Evolutionary conservation across 2,329 filamentous ascomycete genomes (phyloP), one percentile per base, ranked within the genome.

Genomic region (Chaetomiaceae sp.): DNA sequence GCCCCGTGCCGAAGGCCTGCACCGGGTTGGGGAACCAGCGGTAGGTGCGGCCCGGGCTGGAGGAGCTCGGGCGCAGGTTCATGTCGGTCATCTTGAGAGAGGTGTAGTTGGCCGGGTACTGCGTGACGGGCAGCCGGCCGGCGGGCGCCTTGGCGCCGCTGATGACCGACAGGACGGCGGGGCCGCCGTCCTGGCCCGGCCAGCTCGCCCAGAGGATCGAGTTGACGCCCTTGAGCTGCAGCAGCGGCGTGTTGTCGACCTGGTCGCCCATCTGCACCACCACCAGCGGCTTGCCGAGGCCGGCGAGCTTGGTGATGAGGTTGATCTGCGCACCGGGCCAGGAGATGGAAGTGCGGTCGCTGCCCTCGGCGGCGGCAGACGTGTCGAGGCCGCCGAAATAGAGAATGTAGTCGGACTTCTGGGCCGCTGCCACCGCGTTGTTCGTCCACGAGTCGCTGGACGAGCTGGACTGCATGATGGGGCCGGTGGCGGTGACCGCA

Each of bases 101-200:
- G 22, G 22, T 24, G 54, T 79, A 81, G 17, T 61, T 60, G 0
- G 68, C 65, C 0, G 76, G 76, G 52, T 82, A 81, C 55, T 78
- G 72, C 2, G 76, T 81, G 2, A 75, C 66, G 1, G 76, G 73
- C 8, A 81, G 58, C 24, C 78, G 66, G 3, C 75, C 78, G 6
- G 76, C 76, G 1, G 75, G 75, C 0, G 74, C 65, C 4, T 56
- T 61, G 4, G 63, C 64, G 3, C 79, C 79, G 7, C 68, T 72
- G 32, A 82, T 52, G 42, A 80, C 67, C 48, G 79, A 68, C 20
- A 79, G 62, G 4, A 81, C 59, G 0, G 78, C 79, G 6, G 63
- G 62, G 5, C 79, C 79, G 22, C 79, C 79, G 26, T 73, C 71
- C 60, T 82, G 78, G 1, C 78, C 78, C 0, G 79, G 78, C 49